Base-by-base conservation (phyloP, 1,139 yeast species). In the Kodamaea arcana region DNA sequence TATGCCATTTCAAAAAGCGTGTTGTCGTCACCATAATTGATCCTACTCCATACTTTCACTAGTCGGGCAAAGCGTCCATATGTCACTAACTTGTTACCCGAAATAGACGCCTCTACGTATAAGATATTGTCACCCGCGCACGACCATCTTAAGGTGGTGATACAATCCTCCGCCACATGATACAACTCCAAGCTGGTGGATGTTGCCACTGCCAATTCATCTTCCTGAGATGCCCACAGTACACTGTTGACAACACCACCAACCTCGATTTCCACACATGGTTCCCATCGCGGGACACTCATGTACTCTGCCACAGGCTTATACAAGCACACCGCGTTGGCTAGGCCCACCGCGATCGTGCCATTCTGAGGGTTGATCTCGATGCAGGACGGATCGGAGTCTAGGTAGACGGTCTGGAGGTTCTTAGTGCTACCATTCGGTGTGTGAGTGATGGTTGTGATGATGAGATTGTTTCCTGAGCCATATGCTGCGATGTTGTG, bases 391-490 rank as follows among this genome's bases (percentile, higher is more conserved):
- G 94, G 83, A 51, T 87, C 95, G 1, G 63, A 45, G 6, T 76
- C 79, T 15, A 87, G 64, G 47, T 84, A 85, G 1, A 88, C 64
- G 0, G 96, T 88, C 53, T 90, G 97, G 15, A 88, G 60, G 44
- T 82, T 52, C 31, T 30, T 27, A 21, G 30, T 33, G 24, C 4
- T 8, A 13, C 28, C 28, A 30, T 30, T 12, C 9, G 22, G 9
- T 23, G 7, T 24, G 21, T 25, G 31, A n/a, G 57, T 50, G 22
- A 50, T 46, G 26, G 57, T 50, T 24, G 54, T 51, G 12, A 88
- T 71, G 30, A 88, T 83, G 46, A 90, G 62, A 54, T 87, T 88
- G 59, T 88, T 87, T 1, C 96, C 97, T 2, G 96, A 85, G 36
- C 92, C 85, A 53, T 90, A 90, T 0, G 80, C 82, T 18, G 84